Percentiles rank a stretch among this genome's conserved stretches.
These are phyloP conservation scores for Pythium folliculosum DNA, from an alignment of 352 stramenopile genomes.

Conservation along the genomic window DNA sequence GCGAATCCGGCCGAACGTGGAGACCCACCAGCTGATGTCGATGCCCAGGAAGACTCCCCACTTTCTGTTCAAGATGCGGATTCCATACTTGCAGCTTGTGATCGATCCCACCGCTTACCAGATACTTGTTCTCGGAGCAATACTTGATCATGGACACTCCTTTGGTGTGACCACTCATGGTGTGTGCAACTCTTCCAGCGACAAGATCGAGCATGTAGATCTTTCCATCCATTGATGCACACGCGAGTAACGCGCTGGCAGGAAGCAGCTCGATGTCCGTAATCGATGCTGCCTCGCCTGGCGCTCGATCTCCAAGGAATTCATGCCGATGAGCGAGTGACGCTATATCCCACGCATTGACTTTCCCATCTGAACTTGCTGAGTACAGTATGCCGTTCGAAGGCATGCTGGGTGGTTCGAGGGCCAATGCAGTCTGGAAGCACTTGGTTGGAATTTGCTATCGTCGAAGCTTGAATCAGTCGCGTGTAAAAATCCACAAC, in stretches of 20 bases:
- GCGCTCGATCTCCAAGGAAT: slow-evolving; percentile 34
- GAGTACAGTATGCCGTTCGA: slow-evolving; percentile 36
- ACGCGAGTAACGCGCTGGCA: slow-evolving; percentile 36
- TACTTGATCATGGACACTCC: slow-evolving; percentile 52
- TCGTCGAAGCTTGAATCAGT: background rate
- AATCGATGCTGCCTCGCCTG: slow-evolving; percentile 27
- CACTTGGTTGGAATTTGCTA: slow-evolving; percentile 54
- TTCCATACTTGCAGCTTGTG: slow-evolving; percentile 65
- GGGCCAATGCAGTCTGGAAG: slow-evolving; percentile 40
- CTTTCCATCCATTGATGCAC: slow-evolving; percentile 47
- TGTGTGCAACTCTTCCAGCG: slow-evolving; percentile 30
- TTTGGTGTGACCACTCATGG: slow-evolving; percentile 42
- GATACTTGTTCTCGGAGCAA: slow-evolving; percentile 46
- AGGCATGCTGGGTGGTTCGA: slow-evolving; percentile 2
- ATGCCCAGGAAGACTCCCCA: slow-evolving; percentile 49
- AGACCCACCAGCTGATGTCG: slow-evolving; percentile 51
- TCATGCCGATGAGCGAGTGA: slow-evolving; percentile 35
- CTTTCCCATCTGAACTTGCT: slow-evolving; percentile 37
- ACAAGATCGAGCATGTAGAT: slow-evolving; percentile 63
- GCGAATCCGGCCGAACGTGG: slow-evolving; percentile 42
- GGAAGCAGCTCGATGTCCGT: slow-evolving; percentile 46
- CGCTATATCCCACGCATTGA: slow-evolving; percentile 48
- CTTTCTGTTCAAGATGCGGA: slow-evolving; percentile 57
- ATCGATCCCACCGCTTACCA: slow-evolving; percentile 57
- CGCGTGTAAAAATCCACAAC: background rate